Evolutionary conservation across 148 eudicot genomes (phyloP).

Genomic region (Diospyros kaki): DNA sequence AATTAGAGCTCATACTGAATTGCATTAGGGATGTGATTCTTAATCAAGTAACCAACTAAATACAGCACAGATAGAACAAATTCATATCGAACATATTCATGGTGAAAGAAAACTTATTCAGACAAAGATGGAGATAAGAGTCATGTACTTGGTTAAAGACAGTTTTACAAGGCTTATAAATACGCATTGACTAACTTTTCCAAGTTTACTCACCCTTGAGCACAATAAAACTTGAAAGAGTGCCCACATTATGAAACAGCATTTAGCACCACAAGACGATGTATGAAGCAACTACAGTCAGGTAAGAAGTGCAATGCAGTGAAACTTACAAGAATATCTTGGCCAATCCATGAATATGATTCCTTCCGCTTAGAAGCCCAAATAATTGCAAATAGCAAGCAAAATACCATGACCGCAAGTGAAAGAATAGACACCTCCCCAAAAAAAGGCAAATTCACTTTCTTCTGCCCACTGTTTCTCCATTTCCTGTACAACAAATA

Average conservation of each 20-base stretch:
- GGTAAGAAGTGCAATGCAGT: slow-evolving; percentile 3
- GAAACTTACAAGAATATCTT: slow-evolving; percentile 80
- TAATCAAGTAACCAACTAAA: background rate
- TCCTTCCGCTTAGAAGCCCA: slow-evolving; percentile 60
- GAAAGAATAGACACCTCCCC: slow-evolving; percentile 61
- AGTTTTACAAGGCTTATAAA: background rate
- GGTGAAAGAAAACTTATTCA: background rate
- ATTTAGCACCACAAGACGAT: background rate
- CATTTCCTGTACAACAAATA: slow-evolving; percentile 38
- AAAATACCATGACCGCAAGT: slow-evolving; percentile 38
- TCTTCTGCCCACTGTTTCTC: slow-evolving; percentile 35
- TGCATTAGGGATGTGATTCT: too few species aligned
- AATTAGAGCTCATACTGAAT: too few species aligned
- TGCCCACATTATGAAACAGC: background rate
- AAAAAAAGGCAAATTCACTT: slow-evolving; percentile 46
- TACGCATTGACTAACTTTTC: background rate
- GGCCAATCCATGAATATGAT: slow-evolving; percentile 84
- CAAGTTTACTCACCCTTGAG: background rate
- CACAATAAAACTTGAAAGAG: background rate
- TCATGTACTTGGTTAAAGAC: background rate
- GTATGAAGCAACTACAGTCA: background rate
- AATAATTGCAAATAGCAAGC: slow-evolving; percentile 50
- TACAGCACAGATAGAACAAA: background rate
- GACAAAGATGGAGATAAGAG: background rate
- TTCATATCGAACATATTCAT: too few species aligned